A percentile compares a stretch with the other conserved stretches of the same genome.
phyloP scores from a whole-genome alignment of 768 basidiomycete species.

The Atractiella rhizophila region DNA sequence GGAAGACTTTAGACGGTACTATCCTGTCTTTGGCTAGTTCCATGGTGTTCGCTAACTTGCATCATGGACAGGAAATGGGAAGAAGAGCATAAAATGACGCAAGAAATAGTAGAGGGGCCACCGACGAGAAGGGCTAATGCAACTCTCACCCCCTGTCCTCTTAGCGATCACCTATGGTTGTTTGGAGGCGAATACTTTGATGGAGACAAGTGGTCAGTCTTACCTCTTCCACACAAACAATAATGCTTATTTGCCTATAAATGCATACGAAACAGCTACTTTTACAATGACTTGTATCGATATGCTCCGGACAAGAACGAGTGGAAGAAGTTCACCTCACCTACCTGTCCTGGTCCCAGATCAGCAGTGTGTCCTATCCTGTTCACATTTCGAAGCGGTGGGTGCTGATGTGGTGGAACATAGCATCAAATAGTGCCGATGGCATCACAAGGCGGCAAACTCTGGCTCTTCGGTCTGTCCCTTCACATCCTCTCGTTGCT shows the following conservation, averaged over 20 bases:
- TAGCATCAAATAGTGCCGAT: constrained; percentile 52
- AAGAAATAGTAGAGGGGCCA: constrained; percentile 58
- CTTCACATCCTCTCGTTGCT: constrained; percentile 45
- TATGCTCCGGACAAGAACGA: constrained; percentile 76
- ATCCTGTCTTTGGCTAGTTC: neutral
- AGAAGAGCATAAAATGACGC: constrained; percentile 41
- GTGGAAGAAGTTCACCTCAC: constrained; percentile 65
- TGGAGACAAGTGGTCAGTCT: constrained; percentile 42
- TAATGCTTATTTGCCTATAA: neutral
- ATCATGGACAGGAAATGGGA: too few relatives aligned
- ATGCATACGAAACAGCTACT: constrained; percentile 30
- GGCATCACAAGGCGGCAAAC: constrained; percentile 55
- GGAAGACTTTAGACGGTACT: constrained; percentile 30
- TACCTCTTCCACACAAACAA: neutral
- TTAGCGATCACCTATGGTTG: constrained; percentile 26
- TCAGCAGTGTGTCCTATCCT: too few relatives aligned
- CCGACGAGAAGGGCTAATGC: constrained; percentile 63
- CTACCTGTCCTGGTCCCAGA: constrained; percentile 61
- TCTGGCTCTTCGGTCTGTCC: constrained; percentile 48
- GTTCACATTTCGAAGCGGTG: too few relatives aligned
- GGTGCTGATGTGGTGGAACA: too few relatives aligned
- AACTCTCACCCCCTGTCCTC: constrained; percentile 52
- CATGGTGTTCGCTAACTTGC: neutral
- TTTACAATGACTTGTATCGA: constrained; percentile 66
- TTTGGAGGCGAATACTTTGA: constrained; percentile 76